Conservation (phyloP, 1,284 basidiomycete genomes). For the Mycena citricolor region DNA sequence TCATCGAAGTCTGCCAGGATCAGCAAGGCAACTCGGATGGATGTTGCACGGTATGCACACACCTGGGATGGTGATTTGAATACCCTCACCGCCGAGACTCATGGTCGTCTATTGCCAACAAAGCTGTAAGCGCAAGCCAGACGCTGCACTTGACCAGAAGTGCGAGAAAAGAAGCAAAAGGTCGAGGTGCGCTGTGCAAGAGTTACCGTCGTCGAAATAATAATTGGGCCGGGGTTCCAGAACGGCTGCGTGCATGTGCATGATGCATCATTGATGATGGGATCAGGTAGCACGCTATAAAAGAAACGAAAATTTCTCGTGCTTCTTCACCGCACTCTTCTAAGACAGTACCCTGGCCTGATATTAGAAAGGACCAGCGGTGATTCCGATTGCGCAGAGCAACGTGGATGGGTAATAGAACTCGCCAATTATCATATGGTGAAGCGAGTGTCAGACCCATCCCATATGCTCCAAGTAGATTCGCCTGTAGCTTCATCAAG, state of each 20-base stretch:
- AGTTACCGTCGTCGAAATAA: too few relatives aligned
- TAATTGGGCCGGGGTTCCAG: too few relatives aligned
- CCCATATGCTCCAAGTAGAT: too few relatives aligned
- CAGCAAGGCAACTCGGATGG: slow-evolving; percentile 2
- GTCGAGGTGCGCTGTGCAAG: not conserved
- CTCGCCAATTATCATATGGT: slow-evolving; percentile 19
- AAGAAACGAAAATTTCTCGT: too few relatives aligned
- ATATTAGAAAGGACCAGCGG: slow-evolving; percentile 4
- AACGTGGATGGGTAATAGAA: slow-evolving; percentile 22
- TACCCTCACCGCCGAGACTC: slow-evolving; percentile 43
- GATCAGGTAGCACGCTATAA: too few relatives aligned
- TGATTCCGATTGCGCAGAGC: slow-evolving; percentile 18
- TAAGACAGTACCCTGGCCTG: slow-evolving; percentile 19
- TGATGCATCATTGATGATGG: too few relatives aligned
- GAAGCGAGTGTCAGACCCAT: slow-evolving; percentile 22
- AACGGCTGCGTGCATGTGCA: too few relatives aligned
- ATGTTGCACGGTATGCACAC: slow-evolving; percentile 24
- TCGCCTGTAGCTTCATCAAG: too few relatives aligned
- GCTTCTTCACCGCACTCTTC: slow-evolving; percentile 2
- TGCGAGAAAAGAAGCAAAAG: slow-evolving; percentile 5
- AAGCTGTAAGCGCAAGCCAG: not conserved
- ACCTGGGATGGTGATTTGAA: slow-evolving; percentile 85
- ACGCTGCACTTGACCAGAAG: slow-evolving; percentile 21
- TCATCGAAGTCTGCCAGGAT: slow-evolving; percentile 66
- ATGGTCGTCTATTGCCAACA: slow-evolving; percentile 6